Evolutionary conservation across 1,284 basidiomycete genomes (phyloP).

Genomic region (Tilletia indica): DNA sequence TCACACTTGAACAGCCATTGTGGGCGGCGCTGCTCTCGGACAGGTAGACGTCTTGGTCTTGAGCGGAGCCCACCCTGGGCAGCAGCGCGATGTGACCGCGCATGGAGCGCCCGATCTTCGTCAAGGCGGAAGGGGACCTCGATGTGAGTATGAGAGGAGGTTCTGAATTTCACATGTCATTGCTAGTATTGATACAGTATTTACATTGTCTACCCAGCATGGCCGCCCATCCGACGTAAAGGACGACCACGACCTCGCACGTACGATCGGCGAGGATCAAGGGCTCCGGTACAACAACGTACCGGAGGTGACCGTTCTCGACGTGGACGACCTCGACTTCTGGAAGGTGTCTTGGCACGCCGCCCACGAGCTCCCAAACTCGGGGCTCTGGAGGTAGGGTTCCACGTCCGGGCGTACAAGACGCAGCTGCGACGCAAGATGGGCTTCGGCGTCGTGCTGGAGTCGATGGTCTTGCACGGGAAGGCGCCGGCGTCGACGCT

Average conservation of each 20-base stretch:
- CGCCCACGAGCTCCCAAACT: not conserved
- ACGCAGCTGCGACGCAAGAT: not conserved
- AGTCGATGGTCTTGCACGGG: not conserved
- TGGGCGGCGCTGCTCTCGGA: no score
- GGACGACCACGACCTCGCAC: not conserved
- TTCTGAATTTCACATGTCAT: no score
- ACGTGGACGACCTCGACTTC: not conserved
- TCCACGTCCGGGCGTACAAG: not conserved
- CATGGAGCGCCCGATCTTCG: no score
- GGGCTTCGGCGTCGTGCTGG: not conserved
- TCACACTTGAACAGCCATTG: no score
- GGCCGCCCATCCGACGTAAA: not conserved
- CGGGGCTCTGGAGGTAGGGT: not conserved
- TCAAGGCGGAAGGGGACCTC: no score
- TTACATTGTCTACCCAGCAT: no score
- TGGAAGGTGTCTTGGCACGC: not conserved
- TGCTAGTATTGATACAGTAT: no score
- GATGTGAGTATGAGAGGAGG: no score
- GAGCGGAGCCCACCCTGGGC: no score
- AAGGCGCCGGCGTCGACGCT: not conserved
- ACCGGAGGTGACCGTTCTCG: not conserved
- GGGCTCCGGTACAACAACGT: constrained; percentile 1
- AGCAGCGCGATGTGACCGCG: no score
- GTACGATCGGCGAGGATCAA: not conserved
- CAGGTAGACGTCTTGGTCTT: no score